phyloP scores from a whole-genome alignment of 805 yeast genomes.

The Yamadazyma phyllophila region DNA sequence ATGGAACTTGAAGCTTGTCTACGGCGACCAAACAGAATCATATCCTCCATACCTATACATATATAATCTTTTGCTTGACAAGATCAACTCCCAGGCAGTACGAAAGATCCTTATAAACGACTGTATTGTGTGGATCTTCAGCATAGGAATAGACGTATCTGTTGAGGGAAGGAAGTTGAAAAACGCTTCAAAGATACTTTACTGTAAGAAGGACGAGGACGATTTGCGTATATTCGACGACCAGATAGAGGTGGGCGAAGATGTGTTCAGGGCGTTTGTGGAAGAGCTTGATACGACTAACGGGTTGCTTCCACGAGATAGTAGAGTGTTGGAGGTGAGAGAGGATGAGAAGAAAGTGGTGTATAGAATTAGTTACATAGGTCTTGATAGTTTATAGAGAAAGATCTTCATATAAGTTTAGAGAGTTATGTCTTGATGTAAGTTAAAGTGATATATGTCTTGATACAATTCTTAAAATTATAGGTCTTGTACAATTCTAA shows the following conservation, averaged over 20 bases:
- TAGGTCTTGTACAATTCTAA: too few species aligned
- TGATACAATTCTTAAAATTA: too few species aligned
- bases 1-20: constrained; percentile 49
- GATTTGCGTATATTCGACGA: constrained; percentile 19
- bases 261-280: constrained; percentile 16
- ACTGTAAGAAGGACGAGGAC: constrained; percentile 13
- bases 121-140: constrained; percentile 34
- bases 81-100: constrained; percentile 37
- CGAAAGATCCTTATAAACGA: constrained; percentile 27
- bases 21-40: constrained; percentile 17
- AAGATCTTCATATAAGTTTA: too few species aligned
- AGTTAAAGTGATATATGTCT: too few species aligned
- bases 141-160: constrained; percentile 31
- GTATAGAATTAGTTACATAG: constrained; percentile 26
- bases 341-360: constrained; percentile 13
- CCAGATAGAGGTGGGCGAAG: constrained; percentile 14
- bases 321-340: constrained; percentile 13
- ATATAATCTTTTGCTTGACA: constrained; percentile 39
- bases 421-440: neutral
- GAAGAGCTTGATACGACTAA: constrained; percentile 17
- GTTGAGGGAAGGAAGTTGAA: constrained; percentile 14
- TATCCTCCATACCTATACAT: constrained; percentile 38
- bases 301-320: constrained; percentile 18
- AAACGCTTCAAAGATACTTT: constrained; percentile 31
- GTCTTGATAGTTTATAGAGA: constrained; percentile 7